Percentiles rank a stretch among this genome's conserved stretches.
Evolutionary conservation across 768 basidiomycete species (phyloP).

Genomic region (Cantharellus cinnabarinus): DNA sequence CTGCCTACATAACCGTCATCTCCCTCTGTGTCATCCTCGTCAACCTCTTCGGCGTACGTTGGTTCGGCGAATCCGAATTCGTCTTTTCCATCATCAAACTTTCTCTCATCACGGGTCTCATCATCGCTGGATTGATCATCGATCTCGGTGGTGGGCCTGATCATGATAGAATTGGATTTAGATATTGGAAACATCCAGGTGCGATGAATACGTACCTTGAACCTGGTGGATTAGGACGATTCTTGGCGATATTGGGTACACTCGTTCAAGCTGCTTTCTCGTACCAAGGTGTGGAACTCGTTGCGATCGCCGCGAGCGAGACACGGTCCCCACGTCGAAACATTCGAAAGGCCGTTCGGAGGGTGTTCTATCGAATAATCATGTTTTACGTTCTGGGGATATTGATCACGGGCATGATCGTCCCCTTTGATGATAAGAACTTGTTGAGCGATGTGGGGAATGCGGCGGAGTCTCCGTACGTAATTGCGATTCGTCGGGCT

Average conservation of each 20-base stretch:
- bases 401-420: conserved; percentile 7
- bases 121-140: conserved; percentile 11
- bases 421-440: conserved; percentile 11
- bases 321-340: conserved; percentile 59
- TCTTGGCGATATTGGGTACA: conserved; percentile 23
- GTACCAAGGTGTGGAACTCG: conserved; percentile 57
- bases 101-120: conserved; percentile 19
- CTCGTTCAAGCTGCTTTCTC: conserved; percentile 47
- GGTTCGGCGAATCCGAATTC: conserved; percentile 56
- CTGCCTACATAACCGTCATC: conserved; percentile 67
- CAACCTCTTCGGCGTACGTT: conserved; percentile 55
- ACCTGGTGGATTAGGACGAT: conserved; percentile 16
- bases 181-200: conserved; percentile 16
- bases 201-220: conserved; percentile 7
- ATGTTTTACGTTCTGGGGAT: conserved; percentile 50
- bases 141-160: not conserved
- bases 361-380: conserved; percentile 64
- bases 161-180: conserved; percentile 26
- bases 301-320: conserved; percentile 57
- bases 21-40: conserved; percentile 35
- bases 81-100: conserved; percentile 45
- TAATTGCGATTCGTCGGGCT: conserved; percentile 55
- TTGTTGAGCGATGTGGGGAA: conserved; percentile 25
- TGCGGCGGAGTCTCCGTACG: conserved; percentile 69
- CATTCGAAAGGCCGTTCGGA: conserved; percentile 51